Conservation (phyloP, 2,329 filamentous ascomycete species). For the Colletotrichum limetticola region DNA sequence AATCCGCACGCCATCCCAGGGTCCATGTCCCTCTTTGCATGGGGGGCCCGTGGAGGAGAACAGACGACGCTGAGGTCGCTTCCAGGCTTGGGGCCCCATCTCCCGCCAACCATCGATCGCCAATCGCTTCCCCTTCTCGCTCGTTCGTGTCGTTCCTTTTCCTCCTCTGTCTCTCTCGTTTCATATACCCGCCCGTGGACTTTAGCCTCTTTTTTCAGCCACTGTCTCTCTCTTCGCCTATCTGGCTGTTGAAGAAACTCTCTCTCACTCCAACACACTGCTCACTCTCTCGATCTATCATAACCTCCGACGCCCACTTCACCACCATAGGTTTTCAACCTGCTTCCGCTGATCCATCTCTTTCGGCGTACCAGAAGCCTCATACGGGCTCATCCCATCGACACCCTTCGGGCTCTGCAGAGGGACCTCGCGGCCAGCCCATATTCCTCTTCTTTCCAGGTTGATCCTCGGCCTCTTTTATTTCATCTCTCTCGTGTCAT, state of each 20-base stretch:
- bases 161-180: conserved; percentile 36
- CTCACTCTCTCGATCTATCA: conserved; percentile 30
- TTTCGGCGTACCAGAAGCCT: conserved; percentile 15
- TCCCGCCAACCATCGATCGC: conserved; percentile 36
- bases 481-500: conserved; percentile 38
- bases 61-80: conserved; percentile 33
- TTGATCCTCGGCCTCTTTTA: conserved; percentile 66
- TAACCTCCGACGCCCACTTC: conserved; percentile 1
- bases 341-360: conserved; percentile 14
- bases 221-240: conserved; percentile 36
- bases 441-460: conserved; percentile 62
- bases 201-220: conserved; percentile 37
- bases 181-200: conserved; percentile 39
- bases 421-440: conserved; percentile 37
- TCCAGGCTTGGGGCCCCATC: conserved; percentile 33
- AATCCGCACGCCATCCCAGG: conserved; percentile 18
- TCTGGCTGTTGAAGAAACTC: conserved; percentile 33
- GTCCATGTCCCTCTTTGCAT: conserved; percentile 26
- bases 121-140: conserved; percentile 35
- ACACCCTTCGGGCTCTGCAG: conserved; percentile 31
- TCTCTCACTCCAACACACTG: conserved; percentile 26
- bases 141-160: conserved; percentile 34
- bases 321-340: conserved; percentile 12
- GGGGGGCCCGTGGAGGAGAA: conserved; percentile 30
- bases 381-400: conserved; percentile 21